Percentiles rank a stretch among this genome's conserved stretches.
Evolutionary conservation across 176 grass and related monocot species (phyloP).

Genomic region (Cymbopogon citratus): DNA sequence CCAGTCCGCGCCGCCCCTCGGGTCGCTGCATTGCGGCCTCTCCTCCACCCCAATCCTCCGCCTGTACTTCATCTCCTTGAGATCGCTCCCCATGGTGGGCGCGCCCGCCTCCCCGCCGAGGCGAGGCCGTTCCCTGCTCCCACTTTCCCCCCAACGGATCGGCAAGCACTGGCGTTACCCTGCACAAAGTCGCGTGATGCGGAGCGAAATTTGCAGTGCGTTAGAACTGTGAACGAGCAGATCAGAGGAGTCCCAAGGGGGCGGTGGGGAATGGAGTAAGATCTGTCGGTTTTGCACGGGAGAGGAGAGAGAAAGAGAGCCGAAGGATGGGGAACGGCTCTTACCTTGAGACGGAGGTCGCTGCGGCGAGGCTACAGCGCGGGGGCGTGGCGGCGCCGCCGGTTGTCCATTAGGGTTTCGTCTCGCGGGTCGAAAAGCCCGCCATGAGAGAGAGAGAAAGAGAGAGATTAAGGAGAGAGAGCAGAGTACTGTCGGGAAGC

Average conservation of each 20-base stretch:
- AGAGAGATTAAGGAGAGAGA: too few relatives aligned
- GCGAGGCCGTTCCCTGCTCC: constrained; percentile 19
- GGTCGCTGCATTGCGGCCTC: constrained; percentile 40
- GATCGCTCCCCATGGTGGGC: constrained; percentile 51
- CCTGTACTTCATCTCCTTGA: constrained; percentile 67
- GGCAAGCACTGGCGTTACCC: neutral
- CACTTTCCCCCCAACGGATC: neutral
- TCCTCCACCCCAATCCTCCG: constrained; percentile 39
- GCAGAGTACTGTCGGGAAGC: neutral
- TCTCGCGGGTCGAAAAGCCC: constrained; percentile 15
- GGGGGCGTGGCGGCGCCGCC: constrained; percentile 30
- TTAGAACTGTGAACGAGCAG: neutral
- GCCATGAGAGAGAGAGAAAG: constrained; percentile 36
- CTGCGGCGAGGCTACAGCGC: constrained; percentile 33
- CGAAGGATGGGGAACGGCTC: neutral
- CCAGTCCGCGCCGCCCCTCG: constrained; percentile 39
- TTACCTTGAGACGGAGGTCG: constrained; percentile 33
- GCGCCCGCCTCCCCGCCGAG: constrained; percentile 10
- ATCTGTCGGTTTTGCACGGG: constrained; percentile 4
- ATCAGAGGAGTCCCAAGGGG: constrained; percentile 3
- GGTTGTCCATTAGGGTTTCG: constrained; percentile 42
- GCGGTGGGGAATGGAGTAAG: constrained; percentile 25
- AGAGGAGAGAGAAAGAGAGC: too few relatives aligned
- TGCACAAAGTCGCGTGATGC: neutral
- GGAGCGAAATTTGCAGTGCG: neutral